Evolutionary conservation across 2,329 filamentous ascomycete genomes (phyloP), one percentile per base, ranked within the genome.

Genomic region (Trichocomaceae sp.): DNA sequence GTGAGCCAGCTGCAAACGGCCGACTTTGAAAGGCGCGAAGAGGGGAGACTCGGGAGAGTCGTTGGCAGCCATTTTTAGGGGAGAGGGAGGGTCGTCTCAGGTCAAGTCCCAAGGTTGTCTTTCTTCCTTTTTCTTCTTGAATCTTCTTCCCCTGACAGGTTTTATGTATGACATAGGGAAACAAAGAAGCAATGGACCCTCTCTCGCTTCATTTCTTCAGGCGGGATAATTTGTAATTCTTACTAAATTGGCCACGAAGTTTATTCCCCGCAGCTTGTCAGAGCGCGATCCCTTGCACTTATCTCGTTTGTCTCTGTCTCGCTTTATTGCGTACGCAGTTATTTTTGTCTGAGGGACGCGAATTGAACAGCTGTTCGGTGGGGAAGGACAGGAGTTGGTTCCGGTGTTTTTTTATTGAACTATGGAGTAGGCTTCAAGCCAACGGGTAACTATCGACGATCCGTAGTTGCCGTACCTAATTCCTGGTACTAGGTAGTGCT

Each of bases 11-110:
- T 62, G 56, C 52, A 66, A 54, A 5, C 59, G 55, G 35, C 76
- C 76, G n/a, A 77, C 54, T 7, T 62, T 54, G 44, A 77, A 58
- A 7, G 74, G 69, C 20, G 39, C 50, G 47, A 58, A 58, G n/a
- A n/a, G n/a, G n/a, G n/a, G n/a, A n/a, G n/a, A n/a, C n/a, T 33
- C 57, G 54, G 12, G 47, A 33, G 53, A 48, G 26, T 29, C 26
- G 26, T 29, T 26, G 23, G 23, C 23, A 26, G 23, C 26, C 26
- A 29, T 29, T 5, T 35, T 35, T n/a, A n/a, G n/a, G n/a, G n/a
- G n/a, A n/a, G n/a, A n/a, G n/a, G n/a, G n/a, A n/a, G n/a, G n/a
- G n/a, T n/a, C n/a, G n/a, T n/a, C n/a, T n/a, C n/a, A n/a, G n/a
- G n/a, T n/a, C n/a, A n/a, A n/a, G n/a, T n/a, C n/a, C n/a, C n/a